Percentiles rank a stretch among this genome's conserved stretches.
Evolutionary conservation across 257 asterid species (phyloP).

Genomic region (Lithospermum erythrorhizon): DNA sequence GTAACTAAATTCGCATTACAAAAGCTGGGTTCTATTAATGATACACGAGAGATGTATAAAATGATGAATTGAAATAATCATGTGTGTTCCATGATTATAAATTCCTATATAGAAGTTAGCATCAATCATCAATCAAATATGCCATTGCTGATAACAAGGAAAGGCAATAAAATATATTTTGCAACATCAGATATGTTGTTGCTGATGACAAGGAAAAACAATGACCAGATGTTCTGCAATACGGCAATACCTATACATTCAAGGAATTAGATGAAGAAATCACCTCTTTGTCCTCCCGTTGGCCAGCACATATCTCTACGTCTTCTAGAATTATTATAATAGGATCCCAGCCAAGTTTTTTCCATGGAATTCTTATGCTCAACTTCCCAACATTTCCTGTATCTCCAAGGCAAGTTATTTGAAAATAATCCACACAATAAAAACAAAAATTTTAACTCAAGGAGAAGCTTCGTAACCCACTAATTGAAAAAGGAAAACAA

Average conservation of each 20-base stretch:
- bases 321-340: constrained; percentile 77
- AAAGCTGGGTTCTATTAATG: neutral
- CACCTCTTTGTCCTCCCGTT: constrained; percentile 83
- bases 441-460: too few relatives aligned
- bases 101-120: too few relatives aligned
- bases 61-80: neutral
- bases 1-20: neutral
- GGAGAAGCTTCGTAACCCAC: too few relatives aligned
- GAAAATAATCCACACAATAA: neutral
- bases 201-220: neutral
- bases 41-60: too few relatives aligned
- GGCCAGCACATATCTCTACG: constrained; percentile 59
- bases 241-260: neutral
- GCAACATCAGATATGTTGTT: too few relatives aligned
- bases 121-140: neutral
- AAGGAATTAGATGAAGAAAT: neutral
- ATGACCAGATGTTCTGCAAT: neutral
- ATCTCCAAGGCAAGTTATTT: constrained; percentile 13
- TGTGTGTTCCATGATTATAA: neutral
- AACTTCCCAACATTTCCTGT: constrained; percentile 84
- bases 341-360: constrained; percentile 99
- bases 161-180: too few relatives aligned
- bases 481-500: too few relatives aligned
- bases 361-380: constrained; percentile 95
- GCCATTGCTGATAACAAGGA: neutral